Conservation (phyloP, 306 rosid species). For the Pyrus betulifolia region DNA sequence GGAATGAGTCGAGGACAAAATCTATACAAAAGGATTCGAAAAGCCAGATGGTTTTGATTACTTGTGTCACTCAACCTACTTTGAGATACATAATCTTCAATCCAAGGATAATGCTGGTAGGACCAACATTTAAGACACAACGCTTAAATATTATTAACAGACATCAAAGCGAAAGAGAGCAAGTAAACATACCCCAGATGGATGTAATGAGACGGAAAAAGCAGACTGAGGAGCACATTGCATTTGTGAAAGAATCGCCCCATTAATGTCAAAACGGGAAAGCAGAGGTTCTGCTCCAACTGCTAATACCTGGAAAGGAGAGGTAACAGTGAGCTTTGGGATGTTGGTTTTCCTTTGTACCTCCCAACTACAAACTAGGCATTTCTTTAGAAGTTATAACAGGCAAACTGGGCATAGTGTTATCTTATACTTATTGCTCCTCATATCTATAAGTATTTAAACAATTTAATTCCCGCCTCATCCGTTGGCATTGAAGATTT, state of each 20-base stretch:
- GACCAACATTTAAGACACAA: not conserved
- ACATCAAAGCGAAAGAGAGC: not conserved
- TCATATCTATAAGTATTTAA: not conserved
- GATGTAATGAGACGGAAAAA: constrained; percentile 67
- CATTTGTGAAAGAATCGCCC: constrained; percentile 72
- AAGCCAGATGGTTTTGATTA: not conserved
- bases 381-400: not conserved
- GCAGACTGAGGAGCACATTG: constrained; percentile 82
- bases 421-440: not conserved
- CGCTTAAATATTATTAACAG: not conserved
- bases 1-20: not conserved
- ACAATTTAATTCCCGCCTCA: not conserved
- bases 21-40: not conserved
- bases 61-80: not conserved
- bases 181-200: constrained; percentile 60
- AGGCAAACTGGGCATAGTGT: not conserved
- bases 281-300: constrained; percentile 85
- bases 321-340: not conserved
- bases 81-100: not conserved
- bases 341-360: not conserved
- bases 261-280: constrained; percentile 68
- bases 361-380: not conserved
- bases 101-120: not conserved
- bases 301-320: constrained; percentile 54
- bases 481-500: not conserved